Evolutionary conservation across 176 grass and related monocot genomes (phyloP), one percentile per base, ranked within the genome.

Genomic region (Bromus sterilis): DNA sequence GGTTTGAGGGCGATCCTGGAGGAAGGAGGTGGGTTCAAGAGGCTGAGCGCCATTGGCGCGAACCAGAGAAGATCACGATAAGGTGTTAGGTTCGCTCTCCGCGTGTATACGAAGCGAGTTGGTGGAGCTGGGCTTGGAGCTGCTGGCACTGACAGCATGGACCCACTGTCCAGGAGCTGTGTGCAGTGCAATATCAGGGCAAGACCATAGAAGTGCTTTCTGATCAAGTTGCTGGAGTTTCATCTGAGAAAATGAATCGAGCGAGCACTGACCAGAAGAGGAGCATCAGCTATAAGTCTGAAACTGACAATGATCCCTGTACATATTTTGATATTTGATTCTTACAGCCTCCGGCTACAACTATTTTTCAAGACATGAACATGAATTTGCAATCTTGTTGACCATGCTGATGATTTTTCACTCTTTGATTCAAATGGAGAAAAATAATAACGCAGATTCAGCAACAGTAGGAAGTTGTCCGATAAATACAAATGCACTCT

Each of bases 21-120:
- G 64, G 71, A 53, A 34, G 48, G 37, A 43, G 65, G 37, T 56
- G 80, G 62, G 21, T 85, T 83, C 59, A 83, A 62, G 68, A 88
- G 51, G 56, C 11, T 66, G 49, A 72, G 46, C 34, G 86, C 90
- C 90, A 92, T 86, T 83, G 79, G 67, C 36, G 49, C 33, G 60
- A 75, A 69, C 7, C 23, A 30, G 42, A 34, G 76, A 66, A 77
- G 76, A 79, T 64, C 65, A 78, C 71, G 83, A 86, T 82, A 86
- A 82, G 80, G 40, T 42, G 71, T 29, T 65, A 32, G 59, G 41
- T 1, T 75, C 84, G 41, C 31, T 28, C 31, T 30, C n/a, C 56
- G 64, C 28, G 43, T n/a, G n/a, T 72, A 55, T 12, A n/a, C 11
- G 35, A 18, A 11, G 13, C 35, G 23, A 11, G 23, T 34, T 9